Conservation (phyloP, 345 rosid genomes). For the Noccaea bulbosa region DNA sequence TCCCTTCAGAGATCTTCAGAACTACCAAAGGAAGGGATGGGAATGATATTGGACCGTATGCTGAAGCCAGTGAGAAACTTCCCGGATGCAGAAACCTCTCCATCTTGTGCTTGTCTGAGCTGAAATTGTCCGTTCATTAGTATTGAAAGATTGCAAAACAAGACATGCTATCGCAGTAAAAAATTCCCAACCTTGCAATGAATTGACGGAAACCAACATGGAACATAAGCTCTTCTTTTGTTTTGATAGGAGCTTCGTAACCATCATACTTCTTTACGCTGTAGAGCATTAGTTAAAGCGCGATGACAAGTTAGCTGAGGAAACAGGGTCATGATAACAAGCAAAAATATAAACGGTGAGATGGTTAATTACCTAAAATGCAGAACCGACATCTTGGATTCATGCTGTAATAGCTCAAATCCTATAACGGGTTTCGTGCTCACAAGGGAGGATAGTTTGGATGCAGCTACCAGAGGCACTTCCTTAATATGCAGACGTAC, state of each 20-base stretch:
- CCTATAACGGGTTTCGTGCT: constrained; percentile 58
- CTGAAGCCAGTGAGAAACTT: constrained; percentile 74
- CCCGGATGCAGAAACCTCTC: constrained; percentile 94
- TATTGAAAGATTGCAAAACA: constrained; percentile 20
- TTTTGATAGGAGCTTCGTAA: constrained; percentile 76
- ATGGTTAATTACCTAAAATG: constrained; percentile 72
- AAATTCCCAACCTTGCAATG: constrained; percentile 64
- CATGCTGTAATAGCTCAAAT: constrained; percentile 92
- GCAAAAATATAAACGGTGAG: constrained; percentile 16
- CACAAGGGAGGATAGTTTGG: constrained; percentile 54
- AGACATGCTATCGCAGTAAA: constrained; percentile 2
- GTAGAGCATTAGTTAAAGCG: constrained; percentile 32
- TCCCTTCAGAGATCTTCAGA: constrained; percentile 59
- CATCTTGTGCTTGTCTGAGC: constrained; percentile 94
- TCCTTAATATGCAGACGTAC: constrained; percentile 76
- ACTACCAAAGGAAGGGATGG: constrained; percentile 83
- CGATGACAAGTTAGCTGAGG: constrained; percentile 21
- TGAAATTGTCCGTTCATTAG: constrained; percentile 56
- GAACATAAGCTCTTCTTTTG: constrained; percentile 88
- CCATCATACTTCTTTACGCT: constrained; percentile 83
- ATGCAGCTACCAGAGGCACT: constrained; percentile 62
- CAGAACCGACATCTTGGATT: constrained; percentile 96
- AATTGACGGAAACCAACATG: constrained; percentile 96
- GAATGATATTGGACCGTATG: constrained; percentile 86
- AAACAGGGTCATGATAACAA: constrained; percentile 15